Evolutionary conservation across 2,329 filamentous ascomycete species (phyloP).

Genomic region (Eutypella sp.): DNA sequence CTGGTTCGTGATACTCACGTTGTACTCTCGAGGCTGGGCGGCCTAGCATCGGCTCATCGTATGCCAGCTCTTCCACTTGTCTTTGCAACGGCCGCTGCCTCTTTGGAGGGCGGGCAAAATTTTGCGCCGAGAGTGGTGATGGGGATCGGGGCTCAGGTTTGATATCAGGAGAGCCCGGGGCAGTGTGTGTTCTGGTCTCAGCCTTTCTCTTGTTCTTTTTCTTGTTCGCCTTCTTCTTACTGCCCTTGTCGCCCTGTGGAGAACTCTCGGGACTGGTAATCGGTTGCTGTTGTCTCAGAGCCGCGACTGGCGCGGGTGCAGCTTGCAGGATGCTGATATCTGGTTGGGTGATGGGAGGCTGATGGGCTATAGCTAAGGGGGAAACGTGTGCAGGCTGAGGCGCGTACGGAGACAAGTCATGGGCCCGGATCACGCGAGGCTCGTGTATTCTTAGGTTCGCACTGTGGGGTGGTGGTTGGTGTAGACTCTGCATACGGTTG

Average conservation of each 20-base stretch:
- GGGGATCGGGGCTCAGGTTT: constrained; percentile 62
- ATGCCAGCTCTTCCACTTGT: constrained; percentile 35
- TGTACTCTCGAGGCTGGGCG: constrained; percentile 32
- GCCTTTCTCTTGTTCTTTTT: constrained; percentile 47
- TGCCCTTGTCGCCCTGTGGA: constrained; percentile 44
- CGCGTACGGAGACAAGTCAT: constrained; percentile 68
- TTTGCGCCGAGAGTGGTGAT: constrained; percentile 50
- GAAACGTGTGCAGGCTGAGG: constrained; percentile 71
- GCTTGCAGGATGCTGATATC: constrained; percentile 32
- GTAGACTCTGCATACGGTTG: constrained; percentile 27
- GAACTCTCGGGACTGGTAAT: constrained; percentile 58
- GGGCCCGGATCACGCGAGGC: constrained; percentile 64
- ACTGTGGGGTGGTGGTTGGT: constrained; percentile 33
- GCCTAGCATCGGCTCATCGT: constrained; percentile 41
- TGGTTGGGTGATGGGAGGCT: constrained; percentile 24
- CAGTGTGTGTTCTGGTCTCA: constrained; percentile 43
- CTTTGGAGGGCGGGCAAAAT: constrained; percentile 52
- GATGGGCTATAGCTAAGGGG: constrained; percentile 45
- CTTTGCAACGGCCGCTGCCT: constrained; percentile 46
- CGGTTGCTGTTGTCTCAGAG: constrained; percentile 46
- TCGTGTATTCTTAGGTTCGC: constrained; percentile 37
- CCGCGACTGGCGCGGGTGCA: constrained; percentile 50
- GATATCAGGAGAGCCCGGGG: constrained; percentile 49
- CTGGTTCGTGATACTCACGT: constrained; percentile 25
- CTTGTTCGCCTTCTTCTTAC: constrained; percentile 52